Conservation (phyloP, 2,329 filamentous ascomycete genomes). For the Colletotrichum camelliae region DNA sequence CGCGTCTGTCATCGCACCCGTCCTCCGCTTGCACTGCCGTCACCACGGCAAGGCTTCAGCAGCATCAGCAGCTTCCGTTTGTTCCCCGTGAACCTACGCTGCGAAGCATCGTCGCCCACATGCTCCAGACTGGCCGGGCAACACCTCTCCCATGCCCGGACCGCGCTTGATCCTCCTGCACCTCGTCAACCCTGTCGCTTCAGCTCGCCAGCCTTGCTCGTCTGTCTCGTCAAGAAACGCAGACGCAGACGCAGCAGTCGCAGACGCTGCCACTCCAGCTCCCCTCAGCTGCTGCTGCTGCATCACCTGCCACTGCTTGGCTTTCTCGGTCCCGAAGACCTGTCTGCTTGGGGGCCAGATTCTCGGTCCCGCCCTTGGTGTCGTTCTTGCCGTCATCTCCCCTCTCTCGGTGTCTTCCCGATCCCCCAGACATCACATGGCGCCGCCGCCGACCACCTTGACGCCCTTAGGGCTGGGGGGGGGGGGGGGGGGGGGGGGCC, state of each 20-base stretch:
- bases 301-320: not conserved
- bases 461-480: slow-evolving; percentile 10
- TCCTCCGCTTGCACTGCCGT: not conserved
- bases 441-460: slow-evolving; percentile 1
- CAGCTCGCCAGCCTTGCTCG: not conserved
- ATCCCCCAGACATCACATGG: slow-evolving; percentile 6
- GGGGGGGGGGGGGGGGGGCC: not conserved
- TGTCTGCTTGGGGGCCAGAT: not conserved
- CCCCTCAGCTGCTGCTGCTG: not conserved
- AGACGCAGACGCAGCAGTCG: not conserved
- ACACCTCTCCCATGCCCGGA: not conserved
- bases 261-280: not conserved
- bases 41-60: not conserved
- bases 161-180: slow-evolving; percentile 21
- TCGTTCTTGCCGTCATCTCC: not conserved
- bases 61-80: not conserved
- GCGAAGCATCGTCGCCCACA: not conserved
- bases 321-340: not conserved
- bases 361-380: not conserved
- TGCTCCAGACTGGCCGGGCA: not conserved
- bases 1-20: not conserved
- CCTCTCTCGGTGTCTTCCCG: not conserved
- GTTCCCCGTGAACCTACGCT: not conserved
- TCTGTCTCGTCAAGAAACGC: not conserved
- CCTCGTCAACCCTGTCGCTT: slow-evolving; percentile 1